phyloP scores from a whole-genome alignment of 345 rosid genomes.

The Hypericum perforatum region DNA sequence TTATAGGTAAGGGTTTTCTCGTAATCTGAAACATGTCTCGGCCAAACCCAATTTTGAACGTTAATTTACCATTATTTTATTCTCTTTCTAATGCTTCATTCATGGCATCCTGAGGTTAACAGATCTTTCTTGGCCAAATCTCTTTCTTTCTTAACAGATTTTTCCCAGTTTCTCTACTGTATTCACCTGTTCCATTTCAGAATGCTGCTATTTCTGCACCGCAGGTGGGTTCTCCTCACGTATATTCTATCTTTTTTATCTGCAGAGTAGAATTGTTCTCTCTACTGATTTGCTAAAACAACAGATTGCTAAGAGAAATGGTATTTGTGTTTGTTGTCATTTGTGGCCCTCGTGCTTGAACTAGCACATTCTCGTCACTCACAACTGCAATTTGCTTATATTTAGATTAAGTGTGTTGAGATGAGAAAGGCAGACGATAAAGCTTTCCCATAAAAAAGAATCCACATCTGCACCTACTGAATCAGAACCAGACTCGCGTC shows the following conservation, averaged over 20 bases:
- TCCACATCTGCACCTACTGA: conserved; percentile 14
- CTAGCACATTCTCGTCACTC: too few relatives aligned
- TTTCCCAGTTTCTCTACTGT: conserved; percentile 68
- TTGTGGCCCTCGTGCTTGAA: neutral
- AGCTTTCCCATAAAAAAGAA: conserved; percentile 23
- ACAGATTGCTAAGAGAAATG: neutral
- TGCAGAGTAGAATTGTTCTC: too few relatives aligned
- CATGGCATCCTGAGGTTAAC: conserved; percentile 8
- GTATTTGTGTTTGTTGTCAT: neutral
- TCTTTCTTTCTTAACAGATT: too few relatives aligned
- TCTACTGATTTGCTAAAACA: too few relatives aligned
- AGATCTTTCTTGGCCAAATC: conserved; percentile 71
- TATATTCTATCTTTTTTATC: neutral
- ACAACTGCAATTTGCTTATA: conserved; percentile 8
- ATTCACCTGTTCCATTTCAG: conserved; percentile 70
- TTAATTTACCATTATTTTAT: neutral
- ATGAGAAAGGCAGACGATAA: conserved; percentile 34
- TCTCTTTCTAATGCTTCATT: conserved; percentile 4
- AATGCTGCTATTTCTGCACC: conserved; percentile 81
- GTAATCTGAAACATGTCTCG: conserved; percentile 1
- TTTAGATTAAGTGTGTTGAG: conserved; percentile 72
- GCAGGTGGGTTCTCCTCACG: conserved; percentile 38
- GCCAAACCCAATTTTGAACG: neutral
- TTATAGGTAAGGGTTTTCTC: conserved; percentile 39
- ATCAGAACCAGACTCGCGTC: conserved; percentile 14